Evolutionary conservation across 192 early-diverging fungal genomes (phyloP).

Genomic region (Tieghemiomyces parasiticus): DNA sequence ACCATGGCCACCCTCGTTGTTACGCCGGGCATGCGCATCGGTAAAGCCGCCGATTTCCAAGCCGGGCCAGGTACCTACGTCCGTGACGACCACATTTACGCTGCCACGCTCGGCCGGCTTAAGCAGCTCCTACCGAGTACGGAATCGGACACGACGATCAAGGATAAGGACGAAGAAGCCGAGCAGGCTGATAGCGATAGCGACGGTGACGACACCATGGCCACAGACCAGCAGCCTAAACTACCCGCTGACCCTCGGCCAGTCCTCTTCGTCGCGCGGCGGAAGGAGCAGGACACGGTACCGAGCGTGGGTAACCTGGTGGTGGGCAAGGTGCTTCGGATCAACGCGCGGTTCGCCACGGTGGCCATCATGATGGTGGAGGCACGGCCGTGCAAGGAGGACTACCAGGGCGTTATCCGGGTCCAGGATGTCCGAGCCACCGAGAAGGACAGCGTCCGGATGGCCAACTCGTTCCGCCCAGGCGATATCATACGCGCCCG

Average conservation of each 20-base stretch:
- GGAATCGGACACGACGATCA: background rate
- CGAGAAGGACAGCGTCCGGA: constrained; percentile 87
- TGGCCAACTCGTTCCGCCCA: constrained; percentile 78
- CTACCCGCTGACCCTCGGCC: constrained; percentile 16
- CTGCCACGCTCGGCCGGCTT: constrained; percentile 27
- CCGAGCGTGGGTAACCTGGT: constrained; percentile 65
- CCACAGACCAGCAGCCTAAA: no score
- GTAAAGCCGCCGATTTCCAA: constrained; percentile 44
- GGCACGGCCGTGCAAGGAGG: constrained; percentile 57
- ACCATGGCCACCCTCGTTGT: constrained; percentile 18
- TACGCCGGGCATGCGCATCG: constrained; percentile 66
- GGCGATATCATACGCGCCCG: constrained; percentile 84
- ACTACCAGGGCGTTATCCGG: constrained; percentile 81
- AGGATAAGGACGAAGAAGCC: background rate
- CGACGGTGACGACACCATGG: background rate
- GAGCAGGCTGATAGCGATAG: background rate
- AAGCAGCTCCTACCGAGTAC: constrained; percentile 13
- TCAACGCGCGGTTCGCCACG: constrained; percentile 73
- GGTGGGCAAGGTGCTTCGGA: constrained; percentile 75
- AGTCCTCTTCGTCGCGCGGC: constrained; percentile 36
- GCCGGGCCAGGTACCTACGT: constrained; percentile 58
- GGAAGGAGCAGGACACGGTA: constrained; percentile 49
- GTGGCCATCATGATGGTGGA: constrained; percentile 88
- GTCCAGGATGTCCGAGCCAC: constrained; percentile 91
- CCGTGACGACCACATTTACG: constrained; percentile 51